phyloP scores from a whole-genome alignment of 345 rosid species.

The Eutrema heterophyllum region DNA sequence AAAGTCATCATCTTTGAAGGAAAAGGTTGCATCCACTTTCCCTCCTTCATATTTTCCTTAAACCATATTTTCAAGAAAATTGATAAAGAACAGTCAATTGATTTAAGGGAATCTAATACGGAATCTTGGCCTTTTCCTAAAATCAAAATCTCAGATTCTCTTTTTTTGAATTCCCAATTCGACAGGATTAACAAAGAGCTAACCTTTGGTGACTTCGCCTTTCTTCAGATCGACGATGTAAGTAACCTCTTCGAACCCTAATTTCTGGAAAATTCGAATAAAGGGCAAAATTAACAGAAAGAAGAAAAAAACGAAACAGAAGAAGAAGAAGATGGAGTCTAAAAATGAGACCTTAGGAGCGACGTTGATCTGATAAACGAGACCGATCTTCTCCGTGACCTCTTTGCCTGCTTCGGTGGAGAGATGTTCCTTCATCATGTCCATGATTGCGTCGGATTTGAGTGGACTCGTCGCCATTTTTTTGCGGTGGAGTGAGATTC shows the following conservation, averaged over 20 bases:
- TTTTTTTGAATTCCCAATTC: not conserved
- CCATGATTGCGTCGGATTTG: constrained; percentile 70
- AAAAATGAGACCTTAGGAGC: constrained; percentile 74
- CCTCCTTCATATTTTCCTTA: constrained; percentile 80
- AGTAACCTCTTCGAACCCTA: constrained; percentile 79
- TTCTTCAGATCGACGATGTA: constrained; percentile 83
- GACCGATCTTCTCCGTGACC: constrained; percentile 62
- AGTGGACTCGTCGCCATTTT: constrained; percentile 54
- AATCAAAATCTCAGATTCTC: not conserved
- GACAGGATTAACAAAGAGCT: not conserved
- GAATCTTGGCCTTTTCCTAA: constrained; percentile 31
- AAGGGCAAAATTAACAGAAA: not conserved
- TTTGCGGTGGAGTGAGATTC: not conserved
- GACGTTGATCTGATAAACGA: constrained; percentile 82
- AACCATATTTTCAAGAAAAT: not conserved
- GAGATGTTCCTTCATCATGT: constrained; percentile 64
- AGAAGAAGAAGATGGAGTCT: not conserved
- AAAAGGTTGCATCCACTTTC: constrained; percentile 82
- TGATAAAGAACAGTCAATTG: not conserved
- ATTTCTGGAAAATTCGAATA: constrained; percentile 44
- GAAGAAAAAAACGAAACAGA: not conserved
- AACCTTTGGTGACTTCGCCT: constrained; percentile 87
- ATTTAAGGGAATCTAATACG: not conserved
- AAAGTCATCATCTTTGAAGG: constrained; percentile 89
- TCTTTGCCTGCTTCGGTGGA: constrained; percentile 65